Evolutionary conservation across 495 filamentous ascomycete species (phyloP).

Genomic region (Bacidia gigantensis): DNA sequence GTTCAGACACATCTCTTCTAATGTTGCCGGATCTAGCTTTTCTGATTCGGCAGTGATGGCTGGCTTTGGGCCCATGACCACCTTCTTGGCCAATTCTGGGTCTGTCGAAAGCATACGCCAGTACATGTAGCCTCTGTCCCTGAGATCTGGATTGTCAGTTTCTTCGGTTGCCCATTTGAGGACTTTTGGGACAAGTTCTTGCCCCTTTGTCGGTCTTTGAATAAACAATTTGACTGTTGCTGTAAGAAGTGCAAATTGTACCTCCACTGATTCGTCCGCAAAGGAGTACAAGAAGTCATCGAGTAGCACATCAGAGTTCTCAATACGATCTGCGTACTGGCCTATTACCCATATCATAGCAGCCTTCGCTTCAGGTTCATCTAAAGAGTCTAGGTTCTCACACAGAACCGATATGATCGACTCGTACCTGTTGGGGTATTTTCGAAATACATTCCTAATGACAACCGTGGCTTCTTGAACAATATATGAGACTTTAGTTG

Average conservation of each 20-base stretch:
- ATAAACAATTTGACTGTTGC: constrained; percentile 98
- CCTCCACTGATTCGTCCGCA: constrained; percentile 84
- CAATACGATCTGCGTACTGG: constrained; percentile 92
- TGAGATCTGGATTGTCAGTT: constrained; percentile 92
- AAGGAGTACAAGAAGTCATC: constrained; percentile 93
- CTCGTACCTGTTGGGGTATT: constrained; percentile 98
- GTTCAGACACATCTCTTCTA: constrained; percentile 94
- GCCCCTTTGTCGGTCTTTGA: constrained; percentile 87
- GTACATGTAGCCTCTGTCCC: constrained; percentile 97
- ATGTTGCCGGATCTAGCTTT: constrained; percentile 76
- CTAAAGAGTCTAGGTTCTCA: constrained; percentile 89
- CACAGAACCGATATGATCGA: constrained; percentile 91
- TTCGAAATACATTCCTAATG: constrained; percentile 97
- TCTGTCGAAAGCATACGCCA: constrained; percentile 95
- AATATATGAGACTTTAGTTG: constrained; percentile 99
- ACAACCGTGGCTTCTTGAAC: constrained; percentile 99
- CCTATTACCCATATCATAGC: constrained; percentile 99
- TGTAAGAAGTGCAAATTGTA: constrained; percentile 86
- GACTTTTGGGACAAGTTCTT: constrained; percentile 85
- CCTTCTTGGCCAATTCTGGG: constrained; percentile 66
- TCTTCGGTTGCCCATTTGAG: constrained; percentile 98
- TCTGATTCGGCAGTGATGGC: constrained; percentile 94
- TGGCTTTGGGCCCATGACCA: constrained; percentile 96
- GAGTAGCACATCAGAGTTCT: constrained; percentile 83
- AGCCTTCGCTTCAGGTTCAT: constrained; percentile 97